These are phyloP conservation scores for Plasmopara viticola DNA, from an alignment of 352 stramenopile genomes.

Conservation along the genomic window DNA sequence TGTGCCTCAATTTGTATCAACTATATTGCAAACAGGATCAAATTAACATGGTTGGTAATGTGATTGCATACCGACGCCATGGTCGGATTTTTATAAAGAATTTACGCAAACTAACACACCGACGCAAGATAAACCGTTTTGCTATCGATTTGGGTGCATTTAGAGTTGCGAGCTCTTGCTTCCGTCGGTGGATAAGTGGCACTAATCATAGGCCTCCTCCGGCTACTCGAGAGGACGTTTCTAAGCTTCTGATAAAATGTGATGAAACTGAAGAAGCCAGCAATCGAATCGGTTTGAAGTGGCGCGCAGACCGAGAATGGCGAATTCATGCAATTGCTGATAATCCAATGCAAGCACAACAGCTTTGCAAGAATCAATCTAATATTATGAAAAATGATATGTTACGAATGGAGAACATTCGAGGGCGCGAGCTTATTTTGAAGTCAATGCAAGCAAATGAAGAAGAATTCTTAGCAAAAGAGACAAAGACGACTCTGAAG, in stretches of 20 bases:
- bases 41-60: conserved; percentile 43
- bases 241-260: conserved; percentile 8
- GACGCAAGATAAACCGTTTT: conserved; percentile 42
- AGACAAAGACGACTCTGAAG: conserved; percentile 37
- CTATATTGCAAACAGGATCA: conserved; percentile 52
- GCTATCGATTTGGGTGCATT: conserved; percentile 46
- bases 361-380: conserved; percentile 34
- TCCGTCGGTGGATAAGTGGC: conserved; percentile 37
- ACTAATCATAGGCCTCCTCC: conserved; percentile 25
- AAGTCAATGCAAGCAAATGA: conserved; percentile 34
- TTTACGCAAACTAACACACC: conserved; percentile 19
- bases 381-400: conserved; percentile 28
- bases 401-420: conserved; percentile 25
- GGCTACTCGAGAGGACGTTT: conserved; percentile 7
- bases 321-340: conserved; percentile 34
- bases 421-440: conserved; percentile 32
- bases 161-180: conserved; percentile 30
- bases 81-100: conserved; percentile 30
- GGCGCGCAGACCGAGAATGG: conserved; percentile 45
- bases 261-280: conserved; percentile 8
- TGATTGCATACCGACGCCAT: conserved; percentile 43
- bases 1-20: conserved; percentile 49
- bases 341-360: conserved; percentile 26
- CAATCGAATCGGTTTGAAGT: conserved; percentile 31
- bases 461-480: conserved; percentile 41